phyloP scores from a whole-genome alignment of 129 eudicot species.

The Centrapalus pauciflorus region DNA sequence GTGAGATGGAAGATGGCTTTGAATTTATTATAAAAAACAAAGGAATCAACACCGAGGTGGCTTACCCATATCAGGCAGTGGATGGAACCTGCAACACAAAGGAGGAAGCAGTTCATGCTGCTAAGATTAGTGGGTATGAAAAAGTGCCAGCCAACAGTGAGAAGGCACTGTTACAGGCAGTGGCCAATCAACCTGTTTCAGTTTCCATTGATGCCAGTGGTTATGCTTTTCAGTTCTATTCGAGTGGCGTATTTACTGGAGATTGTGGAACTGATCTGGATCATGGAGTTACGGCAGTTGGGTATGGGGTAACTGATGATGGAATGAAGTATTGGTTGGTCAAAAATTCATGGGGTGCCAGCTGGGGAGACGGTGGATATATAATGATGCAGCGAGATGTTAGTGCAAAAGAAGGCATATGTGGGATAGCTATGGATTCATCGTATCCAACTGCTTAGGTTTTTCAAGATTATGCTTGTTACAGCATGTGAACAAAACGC shows the following conservation, averaged over 20 bases:
- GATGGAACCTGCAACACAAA: slow-evolving; percentile 33
- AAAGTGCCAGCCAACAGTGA: slow-evolving; percentile 11
- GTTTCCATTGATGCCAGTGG: slow-evolving; percentile 15
- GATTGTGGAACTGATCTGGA: slow-evolving; percentile 12
- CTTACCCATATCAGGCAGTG: slow-evolving; percentile 35
- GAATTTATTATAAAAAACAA: slow-evolving; percentile 31
- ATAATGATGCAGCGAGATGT: slow-evolving; percentile 41
- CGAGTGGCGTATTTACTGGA: slow-evolving; percentile 1
- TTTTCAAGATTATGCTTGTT: neutral
- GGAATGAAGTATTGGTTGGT: slow-evolving; percentile 29
- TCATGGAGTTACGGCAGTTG: slow-evolving; percentile 17
- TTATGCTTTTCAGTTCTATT: neutral
- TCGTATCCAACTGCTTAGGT: slow-evolving; percentile 29
- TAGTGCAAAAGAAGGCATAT: slow-evolving; percentile 32
- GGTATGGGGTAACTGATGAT: slow-evolving; percentile 12
- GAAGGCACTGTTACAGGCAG: slow-evolving; percentile 11
- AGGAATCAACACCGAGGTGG: slow-evolving; percentile 35
- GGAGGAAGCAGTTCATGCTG: slow-evolving; percentile 7
- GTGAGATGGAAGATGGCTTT: slow-evolving; percentile 38
- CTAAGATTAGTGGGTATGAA: slow-evolving; percentile 11
- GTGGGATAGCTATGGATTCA: slow-evolving; percentile 44
- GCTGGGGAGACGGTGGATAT: slow-evolving; percentile 54
- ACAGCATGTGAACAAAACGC: neutral
- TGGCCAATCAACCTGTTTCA: slow-evolving; percentile 10
- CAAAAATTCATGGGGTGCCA: slow-evolving; percentile 28